These are phyloP conservation scores for Magnusiomyces suaveolens DNA, from an alignment of 1,139 yeast genomes.

Conservation along the genomic window DNA sequence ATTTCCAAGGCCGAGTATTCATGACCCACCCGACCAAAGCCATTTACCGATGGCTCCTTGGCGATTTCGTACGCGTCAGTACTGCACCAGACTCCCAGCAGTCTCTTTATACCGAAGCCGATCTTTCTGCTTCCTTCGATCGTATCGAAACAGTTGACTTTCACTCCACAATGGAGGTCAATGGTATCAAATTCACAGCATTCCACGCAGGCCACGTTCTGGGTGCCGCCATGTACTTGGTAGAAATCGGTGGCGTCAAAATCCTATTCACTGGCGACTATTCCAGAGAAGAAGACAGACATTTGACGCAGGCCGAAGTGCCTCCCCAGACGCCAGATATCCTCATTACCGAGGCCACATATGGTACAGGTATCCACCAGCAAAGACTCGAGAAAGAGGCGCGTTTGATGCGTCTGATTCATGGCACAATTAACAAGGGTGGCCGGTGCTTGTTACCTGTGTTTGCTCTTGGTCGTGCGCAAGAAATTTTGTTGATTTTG, in stretches of 20 bases:
- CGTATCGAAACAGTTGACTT: constrained; percentile 87
- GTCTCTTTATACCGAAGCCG: constrained; percentile 77
- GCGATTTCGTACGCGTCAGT: constrained; percentile 91
- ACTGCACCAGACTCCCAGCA: constrained; percentile 37
- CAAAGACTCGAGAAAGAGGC: constrained; percentile 79
- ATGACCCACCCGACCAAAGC: constrained; percentile 99
- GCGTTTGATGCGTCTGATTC: constrained; percentile 70
- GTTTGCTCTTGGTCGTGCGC: constrained; percentile 94
- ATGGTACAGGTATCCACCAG: constrained; percentile 96
- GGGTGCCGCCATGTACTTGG: constrained; percentile 96
- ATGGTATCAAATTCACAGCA: constrained; percentile 91
- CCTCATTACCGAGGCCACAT: constrained; percentile 87
- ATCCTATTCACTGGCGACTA: constrained; percentile 92
- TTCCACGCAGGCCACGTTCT: constrained; percentile 98
- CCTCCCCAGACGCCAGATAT: constrained; percentile 87
- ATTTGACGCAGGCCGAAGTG: constrained; percentile 87
- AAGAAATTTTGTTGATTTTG: constrained; percentile 74
- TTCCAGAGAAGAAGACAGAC: constrained; percentile 91
- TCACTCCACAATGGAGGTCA: constrained; percentile 90
- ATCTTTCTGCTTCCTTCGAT: constrained; percentile 77
- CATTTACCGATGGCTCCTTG: constrained; percentile 85
- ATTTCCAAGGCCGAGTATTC: constrained; percentile 86
- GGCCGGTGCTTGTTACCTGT: constrained; percentile 91
- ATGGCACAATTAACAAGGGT: constrained; percentile 75
- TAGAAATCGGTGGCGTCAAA: constrained; percentile 89